Evolutionary conservation across 2,329 filamentous ascomycete genomes (phyloP).

Genomic region (Didymella lethalis): DNA sequence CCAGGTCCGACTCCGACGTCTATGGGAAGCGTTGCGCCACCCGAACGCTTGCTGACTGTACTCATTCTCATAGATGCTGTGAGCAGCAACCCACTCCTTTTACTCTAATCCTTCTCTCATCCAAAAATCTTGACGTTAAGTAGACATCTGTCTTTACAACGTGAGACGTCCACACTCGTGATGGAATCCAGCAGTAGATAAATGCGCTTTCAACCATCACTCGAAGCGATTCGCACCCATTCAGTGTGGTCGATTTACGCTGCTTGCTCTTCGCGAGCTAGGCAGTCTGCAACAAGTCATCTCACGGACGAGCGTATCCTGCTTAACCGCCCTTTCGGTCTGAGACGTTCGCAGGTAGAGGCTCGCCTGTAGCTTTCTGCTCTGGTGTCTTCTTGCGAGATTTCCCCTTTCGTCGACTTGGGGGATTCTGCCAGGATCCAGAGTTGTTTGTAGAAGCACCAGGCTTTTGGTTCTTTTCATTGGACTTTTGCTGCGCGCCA

Average conservation of each 20-base stretch:
- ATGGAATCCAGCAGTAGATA: background rate
- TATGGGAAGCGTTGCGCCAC: background rate
- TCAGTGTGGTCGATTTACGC: background rate
- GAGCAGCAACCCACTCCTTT: background rate
- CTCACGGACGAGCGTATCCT: too few species aligned
- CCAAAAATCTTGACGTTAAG: background rate
- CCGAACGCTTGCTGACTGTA: background rate
- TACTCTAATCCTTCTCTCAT: background rate
- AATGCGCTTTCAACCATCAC: background rate
- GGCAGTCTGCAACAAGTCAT: background rate
- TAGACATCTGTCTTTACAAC: background rate
- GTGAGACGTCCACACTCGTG: background rate
- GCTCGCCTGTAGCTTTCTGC: conserved; percentile 49
- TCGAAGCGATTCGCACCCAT: background rate
- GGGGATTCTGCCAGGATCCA: conserved; percentile 34
- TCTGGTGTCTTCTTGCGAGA: conserved; percentile 41
- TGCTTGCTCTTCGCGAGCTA: too few species aligned
- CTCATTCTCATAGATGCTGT: background rate
- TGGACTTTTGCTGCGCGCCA: conserved; percentile 37
- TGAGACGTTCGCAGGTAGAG: conserved; percentile 53
- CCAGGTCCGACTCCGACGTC: background rate
- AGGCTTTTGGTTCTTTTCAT: conserved; percentile 38
- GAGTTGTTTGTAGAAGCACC: conserved; percentile 23
- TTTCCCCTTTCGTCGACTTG: conserved; percentile 37
- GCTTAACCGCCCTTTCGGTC: conserved; percentile 57